Evolutionary conservation across 225 moss, liverwort and hornwort genomes (phyloP).

Genomic region (Asterella californica): DNA sequence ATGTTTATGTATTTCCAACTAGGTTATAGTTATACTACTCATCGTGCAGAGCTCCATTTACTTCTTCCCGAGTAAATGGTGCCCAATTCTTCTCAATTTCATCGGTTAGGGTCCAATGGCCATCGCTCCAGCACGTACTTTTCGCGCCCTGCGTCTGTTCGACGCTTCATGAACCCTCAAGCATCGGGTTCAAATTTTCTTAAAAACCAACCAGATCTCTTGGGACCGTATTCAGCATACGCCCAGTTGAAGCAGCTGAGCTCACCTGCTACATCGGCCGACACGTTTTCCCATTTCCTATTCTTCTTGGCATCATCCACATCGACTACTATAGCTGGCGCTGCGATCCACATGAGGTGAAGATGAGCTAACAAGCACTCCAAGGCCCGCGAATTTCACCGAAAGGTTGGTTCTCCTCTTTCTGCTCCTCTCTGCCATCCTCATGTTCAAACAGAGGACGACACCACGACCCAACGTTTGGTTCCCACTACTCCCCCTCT

Average conservation of each 20-base stretch:
- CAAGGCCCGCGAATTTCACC: neutral
- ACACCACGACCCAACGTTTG: neutral
- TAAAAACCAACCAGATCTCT: constrained; percentile 24
- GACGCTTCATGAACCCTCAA: constrained; percentile 6
- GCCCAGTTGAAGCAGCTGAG: constrained; percentile 9
- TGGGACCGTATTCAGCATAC: neutral
- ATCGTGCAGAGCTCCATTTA: constrained; percentile 6
- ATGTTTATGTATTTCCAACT: neutral
- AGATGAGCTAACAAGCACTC: constrained; percentile 2
- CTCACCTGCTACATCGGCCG: neutral
- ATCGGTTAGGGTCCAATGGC: neutral
- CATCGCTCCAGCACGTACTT: neutral
- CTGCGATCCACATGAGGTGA: constrained; percentile 12
- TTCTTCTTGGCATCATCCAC: too few species aligned
- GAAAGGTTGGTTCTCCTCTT: neutral
- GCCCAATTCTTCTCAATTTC: constrained; percentile 9
- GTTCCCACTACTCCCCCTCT: neutral
- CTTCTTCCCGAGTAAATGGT: neutral
- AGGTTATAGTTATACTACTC: neutral
- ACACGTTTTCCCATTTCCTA: neutral
- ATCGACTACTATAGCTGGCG: neutral
- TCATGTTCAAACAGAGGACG: neutral
- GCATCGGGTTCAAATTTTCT: constrained; percentile 26
- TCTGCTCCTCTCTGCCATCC: neutral
- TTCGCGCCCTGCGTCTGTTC: neutral